Base-by-base conservation (phyloP, 2,329 filamentous ascomycete species). In the Stylonectria norvegica region DNA sequence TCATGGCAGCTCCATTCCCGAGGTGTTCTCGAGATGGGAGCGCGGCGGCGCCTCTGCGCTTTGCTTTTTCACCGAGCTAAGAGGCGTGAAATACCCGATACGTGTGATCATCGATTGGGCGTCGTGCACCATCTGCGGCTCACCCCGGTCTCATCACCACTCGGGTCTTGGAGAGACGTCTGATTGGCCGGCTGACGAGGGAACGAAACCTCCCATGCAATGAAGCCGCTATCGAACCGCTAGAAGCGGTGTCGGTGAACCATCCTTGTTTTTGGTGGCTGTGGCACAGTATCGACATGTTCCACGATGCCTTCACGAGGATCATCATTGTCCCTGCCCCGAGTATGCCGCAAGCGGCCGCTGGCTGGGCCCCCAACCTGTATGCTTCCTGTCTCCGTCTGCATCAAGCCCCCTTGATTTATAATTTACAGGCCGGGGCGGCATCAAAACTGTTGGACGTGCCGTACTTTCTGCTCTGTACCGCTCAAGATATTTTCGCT, bases 211-310 rank as follows among this genome's bases (percentile, higher is more conserved):
- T 20, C 44, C 46, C 37, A 53, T 57, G 53, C 53, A 54, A 35
- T n/a, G 22, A 45, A 52, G 54, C 54, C 51, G 52, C 52, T 51
- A 57, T 57, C 45, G 49, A 57, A 40, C 48, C 50, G 54, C 54
- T 51, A 39, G 47, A 44, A 53, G 52, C 54, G 52, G 54, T 57
- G 54, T 57, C 54, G 54, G 54, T 57, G 54, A 57, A 53, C 47
- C 49, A 51, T 47, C 50, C 54, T 42, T 33, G 50, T 48, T 51
- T 49, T 55, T 38, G 54, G 44, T 47, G 44, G 36, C 42, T 53
- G 49, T 49, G 50, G 46, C 55, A 55, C 55, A 57, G 50, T 57
- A 54, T 47, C 37, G 49, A 45, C 50, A 25, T 37, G 47, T 56
- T 39, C 50, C 43, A 51, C 50, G 52, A 56, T 56, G 49, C 40